Conservation (phyloP, 768 basidiomycete genomes). For the Panus rudis region DNA sequence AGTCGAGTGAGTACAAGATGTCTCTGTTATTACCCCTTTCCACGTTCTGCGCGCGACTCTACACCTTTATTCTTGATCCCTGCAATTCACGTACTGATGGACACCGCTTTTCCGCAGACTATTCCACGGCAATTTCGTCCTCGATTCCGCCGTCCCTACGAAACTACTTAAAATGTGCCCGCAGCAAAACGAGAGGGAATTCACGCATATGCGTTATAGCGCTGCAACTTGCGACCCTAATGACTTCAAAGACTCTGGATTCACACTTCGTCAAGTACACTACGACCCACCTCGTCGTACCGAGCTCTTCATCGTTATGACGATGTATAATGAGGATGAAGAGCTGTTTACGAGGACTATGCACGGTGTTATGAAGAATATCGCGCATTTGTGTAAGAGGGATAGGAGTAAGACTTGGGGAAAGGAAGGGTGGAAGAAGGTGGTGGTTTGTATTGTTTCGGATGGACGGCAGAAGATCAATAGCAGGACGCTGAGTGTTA, state of each 20-base stretch:
- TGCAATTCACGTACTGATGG: not conserved
- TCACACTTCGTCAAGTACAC: slow-evolving; percentile 84
- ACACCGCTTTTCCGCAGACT: slow-evolving; percentile 35
- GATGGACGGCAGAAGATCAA: slow-evolving; percentile 86
- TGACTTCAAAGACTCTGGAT: slow-evolving; percentile 74
- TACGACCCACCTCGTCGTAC: slow-evolving; percentile 89
- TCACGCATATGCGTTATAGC: slow-evolving; percentile 93
- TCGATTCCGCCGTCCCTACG: slow-evolving; percentile 86
- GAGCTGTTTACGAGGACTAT: slow-evolving; percentile 87
- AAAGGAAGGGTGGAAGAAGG: slow-evolving; percentile 97
- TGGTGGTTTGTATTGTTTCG: slow-evolving; percentile 87
- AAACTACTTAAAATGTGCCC: slow-evolving; percentile 83
- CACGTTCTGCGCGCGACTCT: not conserved
- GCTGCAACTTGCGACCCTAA: slow-evolving; percentile 97
- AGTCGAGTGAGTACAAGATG: slow-evolving; percentile 55
- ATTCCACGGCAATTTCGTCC: slow-evolving; percentile 89
- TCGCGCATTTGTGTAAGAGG: slow-evolving; percentile 81
- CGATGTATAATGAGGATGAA: slow-evolving; percentile 96
- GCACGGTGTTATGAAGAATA: slow-evolving; percentile 94
- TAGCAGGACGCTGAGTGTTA: slow-evolving; percentile 71
- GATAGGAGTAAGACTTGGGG: slow-evolving; percentile 93
- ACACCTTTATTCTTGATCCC: not conserved
- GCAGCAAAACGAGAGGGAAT: slow-evolving; percentile 75
- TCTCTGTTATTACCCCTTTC: not conserved
- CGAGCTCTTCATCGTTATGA: slow-evolving; percentile 95